These are phyloP conservation scores for Adansonia digitata DNA, from an alignment of 345 rosid genomes.

Conservation along the genomic window DNA sequence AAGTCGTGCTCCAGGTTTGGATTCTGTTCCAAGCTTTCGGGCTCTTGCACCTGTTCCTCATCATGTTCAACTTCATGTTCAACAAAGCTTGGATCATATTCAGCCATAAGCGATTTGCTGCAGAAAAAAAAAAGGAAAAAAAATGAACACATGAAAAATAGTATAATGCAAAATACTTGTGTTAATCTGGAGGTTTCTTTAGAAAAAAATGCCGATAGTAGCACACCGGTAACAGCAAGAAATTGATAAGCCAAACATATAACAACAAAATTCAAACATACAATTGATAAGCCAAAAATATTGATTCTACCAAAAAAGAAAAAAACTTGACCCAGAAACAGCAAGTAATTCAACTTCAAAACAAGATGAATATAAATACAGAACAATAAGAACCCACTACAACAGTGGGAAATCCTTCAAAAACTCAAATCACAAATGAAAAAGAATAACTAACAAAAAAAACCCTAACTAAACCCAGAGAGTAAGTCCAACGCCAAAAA, in stretches of 20 bases:
- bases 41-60: conserved; percentile 11
- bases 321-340: background rate
- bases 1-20: background rate
- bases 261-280: background rate
- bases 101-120: conserved; percentile 21
- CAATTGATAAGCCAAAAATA: background rate
- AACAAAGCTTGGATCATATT: conserved; percentile 12
- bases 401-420: background rate
- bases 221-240: background rate
- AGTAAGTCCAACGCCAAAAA: background rate
- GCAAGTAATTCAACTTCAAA: background rate
- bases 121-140: background rate
- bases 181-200: background rate
- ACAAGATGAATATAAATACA: background rate
- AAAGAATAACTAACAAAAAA: background rate
- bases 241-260: background rate
- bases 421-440: background rate
- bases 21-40: conserved; percentile 8
- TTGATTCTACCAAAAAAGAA: background rate
- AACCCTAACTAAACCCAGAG: conserved; percentile 2
- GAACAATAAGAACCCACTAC: background rate
- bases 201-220: background rate
- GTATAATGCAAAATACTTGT: background rate
- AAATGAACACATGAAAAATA: background rate
- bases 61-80: conserved; percentile 6